Percentiles rank a stretch among this genome's conserved stretches.
Evolutionary conservation across 1,139 yeast species (phyloP).

Genomic region (Nakaseomyces glabratus): DNA sequence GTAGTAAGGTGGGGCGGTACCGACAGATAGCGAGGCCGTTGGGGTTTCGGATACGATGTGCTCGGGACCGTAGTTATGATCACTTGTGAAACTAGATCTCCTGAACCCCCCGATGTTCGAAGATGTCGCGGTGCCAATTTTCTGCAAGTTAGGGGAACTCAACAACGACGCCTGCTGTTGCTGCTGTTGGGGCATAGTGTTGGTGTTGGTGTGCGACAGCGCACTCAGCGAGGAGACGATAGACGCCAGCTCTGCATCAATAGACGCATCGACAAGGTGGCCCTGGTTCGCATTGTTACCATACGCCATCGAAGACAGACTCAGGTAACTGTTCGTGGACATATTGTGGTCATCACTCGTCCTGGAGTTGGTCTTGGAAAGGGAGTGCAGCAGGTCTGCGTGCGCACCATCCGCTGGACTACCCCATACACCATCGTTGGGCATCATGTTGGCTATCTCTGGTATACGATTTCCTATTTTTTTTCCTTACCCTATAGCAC

Average conservation of each 20-base stretch:
- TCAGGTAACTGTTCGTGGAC: slow-evolving; percentile 1
- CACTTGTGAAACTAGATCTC: slow-evolving; percentile 23
- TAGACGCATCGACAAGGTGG: slow-evolving; percentile 8
- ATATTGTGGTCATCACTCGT: slow-evolving; percentile 1
- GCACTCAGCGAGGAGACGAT: slow-evolving; percentile 31
- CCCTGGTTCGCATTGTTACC: not conserved
- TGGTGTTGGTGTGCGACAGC: slow-evolving; percentile 18
- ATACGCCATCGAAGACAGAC: slow-evolving; percentile 1
- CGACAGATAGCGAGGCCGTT: slow-evolving; percentile 23
- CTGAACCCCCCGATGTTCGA: slow-evolving; percentile 29
- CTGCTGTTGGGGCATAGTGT: slow-evolving; percentile 4
- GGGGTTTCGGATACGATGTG: slow-evolving; percentile 3
- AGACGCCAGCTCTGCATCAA: slow-evolving; percentile 30
- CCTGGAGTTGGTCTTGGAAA: slow-evolving; percentile 3
- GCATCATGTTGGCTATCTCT: too few species aligned
- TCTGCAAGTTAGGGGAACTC: slow-evolving; percentile 3
- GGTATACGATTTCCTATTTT: not conserved
- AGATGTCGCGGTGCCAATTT: slow-evolving; percentile 6
- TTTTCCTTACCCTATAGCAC: not conserved
- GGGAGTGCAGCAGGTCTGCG: slow-evolving; percentile 1
- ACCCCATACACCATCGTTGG: slow-evolving; percentile 3
- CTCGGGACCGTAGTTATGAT: slow-evolving; percentile 2
- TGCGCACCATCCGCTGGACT: slow-evolving; percentile 3
- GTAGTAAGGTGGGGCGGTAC: slow-evolving; percentile 19
- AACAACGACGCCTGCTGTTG: slow-evolving; percentile 1